Percentiles rank a stretch among this genome's conserved stretches.
Evolutionary conservation across 2,329 filamentous ascomycete genomes (phyloP).

Genomic region (Cephalotrichum gorgonifer): DNA sequence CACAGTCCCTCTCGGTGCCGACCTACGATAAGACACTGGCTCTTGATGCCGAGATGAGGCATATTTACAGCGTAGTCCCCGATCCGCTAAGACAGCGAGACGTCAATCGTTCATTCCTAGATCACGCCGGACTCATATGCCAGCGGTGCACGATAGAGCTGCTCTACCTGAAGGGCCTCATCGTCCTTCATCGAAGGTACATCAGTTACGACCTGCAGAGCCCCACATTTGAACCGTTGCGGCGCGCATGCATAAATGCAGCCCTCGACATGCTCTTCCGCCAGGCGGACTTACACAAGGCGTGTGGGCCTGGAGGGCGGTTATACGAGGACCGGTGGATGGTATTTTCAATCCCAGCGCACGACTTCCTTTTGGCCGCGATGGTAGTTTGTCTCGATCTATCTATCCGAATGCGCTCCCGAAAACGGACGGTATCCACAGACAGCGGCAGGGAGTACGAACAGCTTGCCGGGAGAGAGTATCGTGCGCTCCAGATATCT

Average conservation of each 20-base stretch:
- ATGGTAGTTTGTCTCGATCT: slow-evolving; percentile 37
- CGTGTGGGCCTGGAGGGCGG: slow-evolving; percentile 28
- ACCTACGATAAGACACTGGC: slow-evolving; percentile 9
- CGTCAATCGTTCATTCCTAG: slow-evolving; percentile 16
- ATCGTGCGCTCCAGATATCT: slow-evolving; percentile 9
- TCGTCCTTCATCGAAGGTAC: slow-evolving; percentile 20
- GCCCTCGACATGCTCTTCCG: slow-evolving; percentile 15
- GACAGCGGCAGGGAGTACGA: background rate
- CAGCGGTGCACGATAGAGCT: slow-evolving; percentile 18
- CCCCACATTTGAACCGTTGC: slow-evolving; percentile 9
- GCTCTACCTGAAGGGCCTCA: slow-evolving; percentile 18
- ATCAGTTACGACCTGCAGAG: slow-evolving; percentile 11
- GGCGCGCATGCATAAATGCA: slow-evolving; percentile 15
- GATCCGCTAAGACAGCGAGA: slow-evolving; percentile 13
- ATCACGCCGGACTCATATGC: slow-evolving; percentile 14
- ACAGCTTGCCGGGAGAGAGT: slow-evolving; percentile 3
- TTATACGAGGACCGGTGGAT: slow-evolving; percentile 34
- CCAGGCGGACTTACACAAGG: slow-evolving; percentile 19
- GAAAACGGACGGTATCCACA: background rate
- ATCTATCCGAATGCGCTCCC: slow-evolving; percentile 12
- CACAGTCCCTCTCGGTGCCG: slow-evolving; percentile 4
- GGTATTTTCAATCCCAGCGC: slow-evolving; percentile 28
- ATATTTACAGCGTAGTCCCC: slow-evolving; percentile 13
- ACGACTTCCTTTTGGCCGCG: slow-evolving; percentile 40
- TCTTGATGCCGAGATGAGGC: slow-evolving; percentile 13